Evolutionary conservation across 495 filamentous ascomycete species (phyloP), one percentile per base, ranked within the genome.

Genomic region (Penicillium lagena): DNA sequence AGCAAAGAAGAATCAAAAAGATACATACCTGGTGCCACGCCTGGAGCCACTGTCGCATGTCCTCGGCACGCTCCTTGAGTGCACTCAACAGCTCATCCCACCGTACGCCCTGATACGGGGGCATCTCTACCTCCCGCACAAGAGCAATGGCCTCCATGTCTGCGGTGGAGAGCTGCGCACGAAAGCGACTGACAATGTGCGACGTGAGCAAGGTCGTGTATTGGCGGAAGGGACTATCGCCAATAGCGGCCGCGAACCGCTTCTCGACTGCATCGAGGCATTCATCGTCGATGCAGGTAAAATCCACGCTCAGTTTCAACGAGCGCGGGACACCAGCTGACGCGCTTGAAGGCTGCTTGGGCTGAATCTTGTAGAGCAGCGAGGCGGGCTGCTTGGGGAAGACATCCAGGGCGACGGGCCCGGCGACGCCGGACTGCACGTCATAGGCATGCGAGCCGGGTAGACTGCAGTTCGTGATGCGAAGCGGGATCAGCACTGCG

Each of bases 361-460:
- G 60, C 10, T 58, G 60, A 43, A 96, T 87, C 59, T 86, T 88
- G 64, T 93, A 95, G 1, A 88, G 68, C n/a, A 96, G 65, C 17
- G 82, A 84, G 4, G 86, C 82, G 1, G 94, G 88, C 50, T 94
- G 87, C 42, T 82, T 84, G 2, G 85, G 78, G 58, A 90, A 95
- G 7, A 96, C 79, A 35, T 82, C 62, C 11, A 85, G 65, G 8
- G 81, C 72, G 1, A 72, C 64, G 32, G 63, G 66, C 12, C 79
- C 66, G 9, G 73, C 63, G 34, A 80, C 58, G 27, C 78, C 80
- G 42, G 78, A 79, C 35, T 76, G 65, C 6, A 89, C 83, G 10
- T 79, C 71, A 54, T 86, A 95, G 9, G 74, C 56, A 1, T 82
- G 72, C 1, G 89, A 93, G 11, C 73, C 76, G 6, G 86, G 63